Percentiles rank a stretch among this genome's conserved stretches.
Conservation (phyloP, 2,329 filamentous ascomycete genomes). For the Stachybotrys echinatus region DNA sequence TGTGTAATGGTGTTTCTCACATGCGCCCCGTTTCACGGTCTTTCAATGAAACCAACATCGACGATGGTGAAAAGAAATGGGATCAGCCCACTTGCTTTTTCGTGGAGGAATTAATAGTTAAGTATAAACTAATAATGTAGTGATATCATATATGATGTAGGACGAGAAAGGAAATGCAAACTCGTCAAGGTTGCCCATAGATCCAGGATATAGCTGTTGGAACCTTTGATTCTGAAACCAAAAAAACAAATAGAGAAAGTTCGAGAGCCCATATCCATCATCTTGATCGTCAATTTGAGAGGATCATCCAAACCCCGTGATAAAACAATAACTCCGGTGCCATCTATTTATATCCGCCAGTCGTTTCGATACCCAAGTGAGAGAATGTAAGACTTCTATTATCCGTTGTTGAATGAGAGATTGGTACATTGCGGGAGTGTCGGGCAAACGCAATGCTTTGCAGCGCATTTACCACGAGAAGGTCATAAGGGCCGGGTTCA, state of each 20-base stretch:
- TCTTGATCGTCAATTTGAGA: background rate
- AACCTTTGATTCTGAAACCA: background rate
- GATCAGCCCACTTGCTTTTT: too few relatives aligned
- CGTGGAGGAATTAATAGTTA: background rate
- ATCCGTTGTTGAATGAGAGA: too few relatives aligned
- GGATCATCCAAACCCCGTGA: background rate
- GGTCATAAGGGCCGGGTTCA: constrained; percentile 77
- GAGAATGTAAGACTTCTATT: background rate
- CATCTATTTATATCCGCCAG: background rate
- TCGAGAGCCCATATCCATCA: background rate
- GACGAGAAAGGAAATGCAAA: background rate
- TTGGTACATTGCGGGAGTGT: too few relatives aligned
- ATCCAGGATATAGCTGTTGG: background rate
- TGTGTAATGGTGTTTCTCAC: too few relatives aligned
- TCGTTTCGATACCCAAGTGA: background rate
- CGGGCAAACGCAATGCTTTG: background rate
- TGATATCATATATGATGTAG: too few relatives aligned
- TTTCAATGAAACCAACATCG: too few relatives aligned
- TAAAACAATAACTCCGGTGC: background rate
- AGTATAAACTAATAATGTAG: too few relatives aligned
- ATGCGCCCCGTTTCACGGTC: too few relatives aligned
- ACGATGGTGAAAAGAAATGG: too few relatives aligned
- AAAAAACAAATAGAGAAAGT: too few relatives aligned
- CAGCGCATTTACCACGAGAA: constrained; percentile 61
- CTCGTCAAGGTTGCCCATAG: background rate